Evolutionary conservation across 345 rosid species (phyloP).

Genomic region (Bruguiera parviflora): DNA sequence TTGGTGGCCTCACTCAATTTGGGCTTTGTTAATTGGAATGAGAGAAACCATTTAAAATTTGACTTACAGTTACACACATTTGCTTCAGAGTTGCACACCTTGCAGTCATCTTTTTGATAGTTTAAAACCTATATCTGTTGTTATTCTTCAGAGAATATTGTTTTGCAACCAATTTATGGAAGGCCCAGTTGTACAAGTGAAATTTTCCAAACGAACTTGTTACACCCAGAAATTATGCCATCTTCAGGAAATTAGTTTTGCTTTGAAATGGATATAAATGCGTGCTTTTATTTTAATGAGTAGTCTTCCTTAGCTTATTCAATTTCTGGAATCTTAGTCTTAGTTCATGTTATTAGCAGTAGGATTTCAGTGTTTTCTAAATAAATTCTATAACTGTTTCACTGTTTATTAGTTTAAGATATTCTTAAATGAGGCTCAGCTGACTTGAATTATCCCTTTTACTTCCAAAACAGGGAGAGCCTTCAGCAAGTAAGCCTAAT

Average conservation of each 20-base stretch:
- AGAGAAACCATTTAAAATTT: not conserved
- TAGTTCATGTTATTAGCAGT: too few relatives aligned
- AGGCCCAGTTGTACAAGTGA: too few relatives aligned
- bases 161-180: too few relatives aligned
- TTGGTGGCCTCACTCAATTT: not conserved
- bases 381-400: not conserved
- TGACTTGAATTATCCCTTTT: conserved; percentile 3
- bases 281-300: too few relatives aligned
- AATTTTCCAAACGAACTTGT: too few relatives aligned
- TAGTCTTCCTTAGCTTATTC: too few relatives aligned
- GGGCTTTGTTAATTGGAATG: not conserved
- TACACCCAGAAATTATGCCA: too few relatives aligned
- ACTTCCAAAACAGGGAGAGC: conserved; percentile 22
- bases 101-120: not conserved
- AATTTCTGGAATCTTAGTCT: too few relatives aligned
- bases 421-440: conserved; percentile 6
- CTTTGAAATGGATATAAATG: too few relatives aligned
- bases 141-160: too few relatives aligned
- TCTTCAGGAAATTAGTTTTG: too few relatives aligned
- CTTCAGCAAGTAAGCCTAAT: conserved; percentile 27
- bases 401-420: not conserved
- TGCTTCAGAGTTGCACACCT: not conserved
- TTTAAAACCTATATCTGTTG: not conserved
- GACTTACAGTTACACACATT: not conserved
- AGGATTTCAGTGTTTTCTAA: too few relatives aligned